Base-by-base conservation (phyloP, 140 eudicot species). In the Stevia rebaudiana region DNA sequence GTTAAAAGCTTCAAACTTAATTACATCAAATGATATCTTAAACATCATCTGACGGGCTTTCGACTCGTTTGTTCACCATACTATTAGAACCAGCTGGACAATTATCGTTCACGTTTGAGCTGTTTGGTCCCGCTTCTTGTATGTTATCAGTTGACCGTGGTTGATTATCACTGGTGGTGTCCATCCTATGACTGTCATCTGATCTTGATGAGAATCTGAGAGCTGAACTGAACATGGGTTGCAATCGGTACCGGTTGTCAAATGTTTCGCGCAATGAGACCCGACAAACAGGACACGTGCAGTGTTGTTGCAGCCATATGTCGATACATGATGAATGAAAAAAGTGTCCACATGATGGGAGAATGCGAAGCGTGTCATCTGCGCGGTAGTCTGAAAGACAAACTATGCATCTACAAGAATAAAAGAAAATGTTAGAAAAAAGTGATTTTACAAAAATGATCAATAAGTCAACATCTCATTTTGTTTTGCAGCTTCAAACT, bases 211-310 rank as follows among this genome's bases (percentile, higher is more conserved):
- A 46, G 56, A 54, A 75, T 36, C 95, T 67, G 39, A 80, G 11
- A 8, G 96, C 90, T 44, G 98, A 87, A 74, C 98, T 84, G 69
- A 80, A 88, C 87, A 91, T 60, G 7, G 96, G 91, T 40, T 85
- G 98, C 98, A 91, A 76, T 18, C 74, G 67, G 44, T 80, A 81
- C 41, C 82, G 85, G 23, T 66, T 83, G 55, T 83, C 95, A 16
- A 83, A 74, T 23, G 58, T 52, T 36, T 86, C 96, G 0, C 92
- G 95, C 61, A 91, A 78, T 0, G 98, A 91, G 23, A 88, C 70
- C 41, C 98, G 81, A 75, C 98, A 91, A 48, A 91, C 95, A 0
- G 98, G 98, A 48, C 98, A 91, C 23, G 98, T 91, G 58, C 81
- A 87, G 68, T 91, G 89, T 28, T 85, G 95, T 62, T 88, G 95